Evolutionary conservation across 2,329 filamentous ascomycete genomes (phyloP), one percentile per base, ranked within the genome.

Genomic region (Phyllosticta citribraziliensis): DNA sequence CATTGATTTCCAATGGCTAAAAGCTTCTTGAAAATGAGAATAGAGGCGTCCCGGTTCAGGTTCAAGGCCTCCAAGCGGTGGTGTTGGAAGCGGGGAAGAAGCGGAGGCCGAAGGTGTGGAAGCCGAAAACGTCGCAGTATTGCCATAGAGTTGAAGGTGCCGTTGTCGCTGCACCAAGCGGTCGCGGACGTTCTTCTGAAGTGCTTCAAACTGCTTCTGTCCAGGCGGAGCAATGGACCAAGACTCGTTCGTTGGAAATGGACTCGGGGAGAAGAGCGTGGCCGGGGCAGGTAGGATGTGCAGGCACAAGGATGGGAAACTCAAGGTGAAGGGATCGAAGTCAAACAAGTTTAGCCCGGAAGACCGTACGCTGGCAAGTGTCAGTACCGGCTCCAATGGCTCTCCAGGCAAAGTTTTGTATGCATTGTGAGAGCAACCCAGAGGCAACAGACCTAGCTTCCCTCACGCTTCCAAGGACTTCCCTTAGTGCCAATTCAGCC

Each of bases 271-370:
- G 75, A 92, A 93, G 6, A 97, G 79, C 0, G 90, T 94, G 3
- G 89, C 86, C 2, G 92, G 91, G 10, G 89, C 81, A 40, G 88
- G 84, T 1, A 97, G 84, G 66, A 93, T 87, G 65, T 88, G 89
- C 11, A 97, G 82, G 40, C 88, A 91, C 51, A 97, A 81, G 6
- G 88, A 86, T 6, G 92, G 91, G 68, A 96, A 97, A 63, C 91
- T 91, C 71, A 96, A 84, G 5, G 88, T 81, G 63, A 92, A 84
- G 35, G 93, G 88, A 66, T 97, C 89, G 75, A 96, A 95, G 65
- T 93, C 88, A 71, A 85, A 86, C 3, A 84, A 79, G 19, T 77
- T 65, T 61, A 64, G 70, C 70, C 64, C 78, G 66, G 63, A 76
- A 67, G 74, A 72, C 60, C 76, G 75, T 25, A 75, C 75, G 24